Evolutionary conservation across 148 eudicot genomes (phyloP).

Genomic region (Pouteria glomerata): DNA sequence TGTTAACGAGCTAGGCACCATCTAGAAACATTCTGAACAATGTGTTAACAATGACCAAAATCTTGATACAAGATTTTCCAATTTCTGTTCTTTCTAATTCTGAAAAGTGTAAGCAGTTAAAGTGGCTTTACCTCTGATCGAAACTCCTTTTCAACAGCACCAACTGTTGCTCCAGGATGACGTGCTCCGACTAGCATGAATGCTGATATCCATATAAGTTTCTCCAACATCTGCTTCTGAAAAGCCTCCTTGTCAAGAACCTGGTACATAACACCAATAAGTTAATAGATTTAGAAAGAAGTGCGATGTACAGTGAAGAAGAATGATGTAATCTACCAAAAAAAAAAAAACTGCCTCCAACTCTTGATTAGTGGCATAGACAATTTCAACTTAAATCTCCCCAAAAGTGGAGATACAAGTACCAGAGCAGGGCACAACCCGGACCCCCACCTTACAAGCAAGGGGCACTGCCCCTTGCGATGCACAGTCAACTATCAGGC

Average conservation of each 20-base stretch:
- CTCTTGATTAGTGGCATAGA: background rate
- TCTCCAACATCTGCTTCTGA: constrained; percentile 93
- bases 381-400: background rate
- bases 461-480: too few relatives aligned
- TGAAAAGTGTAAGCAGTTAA: background rate
- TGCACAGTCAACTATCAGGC: too few relatives aligned
- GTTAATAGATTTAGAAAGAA: background rate
- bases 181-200: constrained; percentile 99
- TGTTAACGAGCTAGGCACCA: background rate
- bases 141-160: constrained; percentile 84
- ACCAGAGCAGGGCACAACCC: too few relatives aligned
- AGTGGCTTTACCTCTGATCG: constrained; percentile 60
- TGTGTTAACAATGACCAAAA: background rate
- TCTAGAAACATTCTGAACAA: background rate
- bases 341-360: background rate
- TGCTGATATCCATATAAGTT: constrained; percentile 95
- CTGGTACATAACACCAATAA: constrained; percentile 27
- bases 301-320: background rate
- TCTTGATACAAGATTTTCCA: background rate
- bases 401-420: background rate
- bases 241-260: constrained; percentile 88
- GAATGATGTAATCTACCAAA: background rate
- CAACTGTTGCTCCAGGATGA: constrained; percentile 97
- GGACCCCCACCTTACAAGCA: too few relatives aligned
- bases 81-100: background rate